Evolutionary conservation across 2,329 filamentous ascomycete genomes (phyloP).

Genomic region (Cordyceps tenuipes): DNA sequence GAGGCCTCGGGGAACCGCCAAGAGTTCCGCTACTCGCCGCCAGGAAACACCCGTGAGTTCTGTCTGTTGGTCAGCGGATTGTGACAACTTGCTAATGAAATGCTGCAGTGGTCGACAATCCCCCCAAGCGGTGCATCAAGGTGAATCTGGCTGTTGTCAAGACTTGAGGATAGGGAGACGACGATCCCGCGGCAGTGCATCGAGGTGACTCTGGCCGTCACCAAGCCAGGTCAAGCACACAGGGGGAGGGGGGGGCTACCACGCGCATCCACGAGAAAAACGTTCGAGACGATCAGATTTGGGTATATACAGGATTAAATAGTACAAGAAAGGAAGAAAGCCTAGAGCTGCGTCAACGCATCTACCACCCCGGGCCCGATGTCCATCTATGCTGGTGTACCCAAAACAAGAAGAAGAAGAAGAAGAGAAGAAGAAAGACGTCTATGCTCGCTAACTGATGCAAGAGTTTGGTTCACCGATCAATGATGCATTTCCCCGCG

Average conservation of each 20-base stretch:
- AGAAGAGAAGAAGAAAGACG: neutral
- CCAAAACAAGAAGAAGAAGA: too few species aligned
- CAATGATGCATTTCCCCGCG: neutral
- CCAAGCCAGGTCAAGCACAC: neutral
- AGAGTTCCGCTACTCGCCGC: constrained; percentile 36
- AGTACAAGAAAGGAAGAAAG: too few species aligned
- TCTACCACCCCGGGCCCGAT: neutral
- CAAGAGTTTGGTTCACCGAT: neutral
- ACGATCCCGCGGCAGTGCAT: constrained; percentile 3
- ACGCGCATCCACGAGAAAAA: too few species aligned
- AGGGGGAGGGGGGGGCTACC: too few species aligned
- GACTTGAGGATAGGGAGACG: neutral
- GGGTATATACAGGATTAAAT: too few species aligned
- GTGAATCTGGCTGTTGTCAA: neutral
- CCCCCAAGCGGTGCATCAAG: constrained; percentile 4
- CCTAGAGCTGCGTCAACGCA: too few species aligned
- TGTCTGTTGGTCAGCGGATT: neutral
- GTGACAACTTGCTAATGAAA: neutral
- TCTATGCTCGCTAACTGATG: constrained; percentile 8
- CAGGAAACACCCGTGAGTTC: constrained; percentile 27
- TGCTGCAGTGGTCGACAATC: constrained; percentile 1
- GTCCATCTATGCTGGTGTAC: neutral
- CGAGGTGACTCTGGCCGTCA: constrained; percentile 8
- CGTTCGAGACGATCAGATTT: too few species aligned
- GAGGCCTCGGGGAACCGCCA: constrained; percentile 27